Conservation (phyloP, 192 early-diverging fungal genomes). For the Lunasporangiospora selenospora region DNA sequence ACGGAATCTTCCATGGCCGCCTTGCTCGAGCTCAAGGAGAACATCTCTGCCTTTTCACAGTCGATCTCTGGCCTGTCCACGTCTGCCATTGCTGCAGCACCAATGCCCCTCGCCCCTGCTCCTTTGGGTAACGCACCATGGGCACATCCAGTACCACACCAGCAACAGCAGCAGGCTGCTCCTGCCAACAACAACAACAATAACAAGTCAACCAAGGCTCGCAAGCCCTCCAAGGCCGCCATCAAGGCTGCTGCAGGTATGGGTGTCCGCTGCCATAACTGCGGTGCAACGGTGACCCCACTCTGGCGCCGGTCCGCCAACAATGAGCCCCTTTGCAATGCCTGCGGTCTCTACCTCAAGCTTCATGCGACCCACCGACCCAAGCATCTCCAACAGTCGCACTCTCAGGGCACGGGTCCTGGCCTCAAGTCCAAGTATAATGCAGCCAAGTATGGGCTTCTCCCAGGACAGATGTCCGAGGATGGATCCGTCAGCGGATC, state of each 20-base stretch:
- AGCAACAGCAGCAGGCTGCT: too few relatives aligned
- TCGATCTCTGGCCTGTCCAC: too few relatives aligned
- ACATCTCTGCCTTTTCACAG: too few relatives aligned
- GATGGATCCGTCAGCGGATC: neutral
- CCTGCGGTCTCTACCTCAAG: slow-evolving; percentile 87
- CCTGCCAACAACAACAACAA: too few relatives aligned
- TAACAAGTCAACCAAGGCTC: slow-evolving; percentile 29
- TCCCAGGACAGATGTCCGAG: neutral
- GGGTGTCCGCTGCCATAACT: slow-evolving; percentile 67
- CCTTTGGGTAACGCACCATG: too few relatives aligned
- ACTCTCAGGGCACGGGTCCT: slow-evolving; percentile 6
- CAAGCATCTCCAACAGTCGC: slow-evolving; percentile 39
- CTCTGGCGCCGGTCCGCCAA: slow-evolving; percentile 91
- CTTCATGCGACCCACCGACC: slow-evolving; percentile 43
- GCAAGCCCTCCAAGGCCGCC: slow-evolving; percentile 46
- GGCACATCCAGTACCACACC: too few relatives aligned
- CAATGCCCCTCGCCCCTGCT: too few relatives aligned
- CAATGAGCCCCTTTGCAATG: slow-evolving; percentile 93
- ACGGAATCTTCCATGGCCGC: neutral
- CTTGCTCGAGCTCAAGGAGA: neutral
- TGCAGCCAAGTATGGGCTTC: too few relatives aligned
- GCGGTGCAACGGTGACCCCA: slow-evolving; percentile 85
- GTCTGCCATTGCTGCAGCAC: too few relatives aligned
- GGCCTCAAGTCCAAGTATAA: slow-evolving; percentile 20
- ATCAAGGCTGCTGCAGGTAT: slow-evolving; percentile 46